Evolutionary conservation across 345 rosid genomes (phyloP).

Genomic region (Aegle marmelos): DNA sequence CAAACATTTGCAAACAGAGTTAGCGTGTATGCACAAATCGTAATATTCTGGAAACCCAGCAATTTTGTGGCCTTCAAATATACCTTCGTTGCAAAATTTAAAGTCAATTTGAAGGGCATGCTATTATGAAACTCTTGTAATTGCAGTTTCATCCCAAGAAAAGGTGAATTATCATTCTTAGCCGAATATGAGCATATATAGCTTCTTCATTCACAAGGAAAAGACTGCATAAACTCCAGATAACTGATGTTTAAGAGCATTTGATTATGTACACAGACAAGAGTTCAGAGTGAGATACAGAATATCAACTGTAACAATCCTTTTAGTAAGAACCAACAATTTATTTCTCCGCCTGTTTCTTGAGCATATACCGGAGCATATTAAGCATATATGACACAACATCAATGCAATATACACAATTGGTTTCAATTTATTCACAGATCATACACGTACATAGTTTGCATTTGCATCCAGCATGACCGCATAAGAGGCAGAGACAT

Average conservation of each 20-base stretch:
- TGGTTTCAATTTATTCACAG: constrained; percentile 1
- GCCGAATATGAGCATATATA: background rate
- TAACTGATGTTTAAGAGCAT: background rate
- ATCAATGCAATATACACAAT: background rate
- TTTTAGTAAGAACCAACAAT: background rate
- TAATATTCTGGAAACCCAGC: background rate
- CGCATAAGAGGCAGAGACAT: background rate
- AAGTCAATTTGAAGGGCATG: background rate
- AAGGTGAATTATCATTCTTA: background rate
- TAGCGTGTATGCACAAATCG: background rate
- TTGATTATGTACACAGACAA: background rate
- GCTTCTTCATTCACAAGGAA: background rate
- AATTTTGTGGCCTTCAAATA: background rate
- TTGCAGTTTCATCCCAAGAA: background rate
- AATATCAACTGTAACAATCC: background rate
- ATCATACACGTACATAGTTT: constrained; percentile 3
- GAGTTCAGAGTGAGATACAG: background rate
- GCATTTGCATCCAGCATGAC: background rate
- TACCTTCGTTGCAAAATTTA: background rate
- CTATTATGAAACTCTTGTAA: background rate
- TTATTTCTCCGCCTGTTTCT: constrained; percentile 7
- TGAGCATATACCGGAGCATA: constrained; percentile 5
- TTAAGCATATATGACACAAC: background rate
- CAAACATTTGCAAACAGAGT: background rate
- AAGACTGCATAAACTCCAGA: background rate